Conservation (phyloP, 23 red algal genomes). For the Pyropia yezoensis region DNA sequence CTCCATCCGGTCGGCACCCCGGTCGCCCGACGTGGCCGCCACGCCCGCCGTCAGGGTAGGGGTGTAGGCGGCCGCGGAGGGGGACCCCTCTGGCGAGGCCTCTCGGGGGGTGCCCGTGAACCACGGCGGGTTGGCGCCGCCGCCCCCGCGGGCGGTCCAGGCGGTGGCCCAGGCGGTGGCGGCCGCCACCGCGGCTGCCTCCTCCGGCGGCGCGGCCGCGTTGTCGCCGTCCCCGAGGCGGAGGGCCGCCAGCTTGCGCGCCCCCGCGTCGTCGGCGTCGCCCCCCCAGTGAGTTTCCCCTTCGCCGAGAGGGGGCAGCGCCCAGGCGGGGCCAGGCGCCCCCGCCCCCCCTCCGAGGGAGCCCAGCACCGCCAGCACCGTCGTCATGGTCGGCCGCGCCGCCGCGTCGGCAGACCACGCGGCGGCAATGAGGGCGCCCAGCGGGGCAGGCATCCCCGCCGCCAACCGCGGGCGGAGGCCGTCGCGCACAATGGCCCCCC, state of each 20-base stretch:
- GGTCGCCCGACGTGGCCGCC: constrained; percentile 58
- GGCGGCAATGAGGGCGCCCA: constrained; percentile 49
- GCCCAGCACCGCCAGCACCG: constrained; percentile 22
- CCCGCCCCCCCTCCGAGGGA: no score
- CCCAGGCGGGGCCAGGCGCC: no score
- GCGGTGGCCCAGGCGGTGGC: no score
- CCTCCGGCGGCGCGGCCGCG: no score
- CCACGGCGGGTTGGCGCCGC: neutral
- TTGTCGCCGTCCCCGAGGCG: no score
- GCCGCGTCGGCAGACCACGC: constrained; percentile 69
- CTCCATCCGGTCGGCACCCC: constrained; percentile 95
- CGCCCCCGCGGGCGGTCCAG: neutral
- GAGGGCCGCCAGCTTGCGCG: no score
- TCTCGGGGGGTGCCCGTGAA: neutral
- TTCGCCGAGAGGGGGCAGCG: no score
- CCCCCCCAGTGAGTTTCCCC: no score
- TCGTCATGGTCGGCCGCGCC: constrained; percentile 34
- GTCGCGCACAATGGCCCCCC: constrained; percentile 80
- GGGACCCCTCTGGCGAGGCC: neutral
- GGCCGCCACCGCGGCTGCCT: no score
- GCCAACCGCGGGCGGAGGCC: constrained; percentile 67
- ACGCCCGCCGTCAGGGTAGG: constrained; percentile 20
- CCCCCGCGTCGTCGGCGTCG: no score
- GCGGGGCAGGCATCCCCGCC: constrained; percentile 30
- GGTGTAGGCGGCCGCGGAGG: neutral